A percentile compares a stretch with the other conserved stretches of the same genome.
These are phyloP conservation scores for Botryotinia globosa DNA, from an alignment of 2,329 filamentous ascomycete genomes.

Conservation along the genomic window DNA sequence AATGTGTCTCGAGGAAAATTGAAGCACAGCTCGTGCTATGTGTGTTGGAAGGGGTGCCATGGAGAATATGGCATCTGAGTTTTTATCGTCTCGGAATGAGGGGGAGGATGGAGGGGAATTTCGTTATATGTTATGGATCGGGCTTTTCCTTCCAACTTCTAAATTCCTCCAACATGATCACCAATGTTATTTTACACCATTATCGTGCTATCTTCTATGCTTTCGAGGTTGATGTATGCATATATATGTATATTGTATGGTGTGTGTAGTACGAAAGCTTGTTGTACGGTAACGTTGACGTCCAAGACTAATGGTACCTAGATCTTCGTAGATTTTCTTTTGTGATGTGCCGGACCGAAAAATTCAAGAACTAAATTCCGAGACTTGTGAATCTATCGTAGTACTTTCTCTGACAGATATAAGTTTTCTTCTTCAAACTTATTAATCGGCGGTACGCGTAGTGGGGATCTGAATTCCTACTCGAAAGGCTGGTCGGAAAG, in stretches of 20 bases:
- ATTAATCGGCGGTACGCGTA: constrained; percentile 15
- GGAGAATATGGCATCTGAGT: background rate
- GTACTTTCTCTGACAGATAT: constrained; percentile 17
- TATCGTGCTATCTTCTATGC: constrained; percentile 8
- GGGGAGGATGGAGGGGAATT: background rate
- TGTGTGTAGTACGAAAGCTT: background rate
- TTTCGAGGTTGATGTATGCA: background rate
- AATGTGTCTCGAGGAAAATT: constrained; percentile 17
- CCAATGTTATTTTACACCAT: constrained; percentile 17
- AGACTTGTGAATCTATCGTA: background rate
- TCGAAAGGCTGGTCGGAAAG: constrained; percentile 19
- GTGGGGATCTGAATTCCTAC: constrained; percentile 13
- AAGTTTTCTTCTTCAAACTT: constrained; percentile 12
- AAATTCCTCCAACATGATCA: constrained; percentile 23
- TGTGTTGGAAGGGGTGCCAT: constrained; percentile 32
- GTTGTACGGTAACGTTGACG: constrained; percentile 8
- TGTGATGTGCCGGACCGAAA: background rate
- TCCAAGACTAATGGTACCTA: constrained; percentile 1
- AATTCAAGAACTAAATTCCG: constrained; percentile 4
- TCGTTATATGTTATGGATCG: constrained; percentile 19
- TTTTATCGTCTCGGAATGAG: constrained; percentile 8
- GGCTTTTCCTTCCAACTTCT: constrained; percentile 22
- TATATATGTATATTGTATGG: background rate
- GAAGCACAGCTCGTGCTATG: constrained; percentile 22
- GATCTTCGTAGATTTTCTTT: background rate